These are phyloP conservation scores for Salix caprea DNA, from an alignment of 345 rosid genomes.

Conservation along the genomic window DNA sequence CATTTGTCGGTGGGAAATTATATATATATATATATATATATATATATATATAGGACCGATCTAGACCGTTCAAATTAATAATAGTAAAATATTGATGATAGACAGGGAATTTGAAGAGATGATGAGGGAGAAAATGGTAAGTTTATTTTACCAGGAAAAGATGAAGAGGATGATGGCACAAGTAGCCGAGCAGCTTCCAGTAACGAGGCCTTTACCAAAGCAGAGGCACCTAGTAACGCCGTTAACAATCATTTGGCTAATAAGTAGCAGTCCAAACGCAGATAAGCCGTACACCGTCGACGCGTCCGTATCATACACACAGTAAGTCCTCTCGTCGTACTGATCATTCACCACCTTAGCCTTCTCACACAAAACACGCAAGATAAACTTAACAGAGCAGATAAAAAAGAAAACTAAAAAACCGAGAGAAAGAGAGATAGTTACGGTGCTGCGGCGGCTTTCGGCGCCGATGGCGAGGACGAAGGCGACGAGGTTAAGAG, in stretches of 20 bases:
- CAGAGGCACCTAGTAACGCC: slow-evolving; percentile 88
- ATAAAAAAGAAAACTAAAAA: not conserved
- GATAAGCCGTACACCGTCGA: slow-evolving; percentile 76
- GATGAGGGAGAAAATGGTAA: not conserved
- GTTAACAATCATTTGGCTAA: slow-evolving; percentile 67
- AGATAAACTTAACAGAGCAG: not conserved
- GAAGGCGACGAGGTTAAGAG: slow-evolving; percentile 87
- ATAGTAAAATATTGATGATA: not conserved
- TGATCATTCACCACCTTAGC: slow-evolving; percentile 55
- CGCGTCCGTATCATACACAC: slow-evolving; percentile 70
- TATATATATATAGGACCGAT: not conserved
- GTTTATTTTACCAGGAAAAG: slow-evolving; percentile 59
- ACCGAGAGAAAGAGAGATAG: not conserved
- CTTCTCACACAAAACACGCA: slow-evolving; percentile 23
- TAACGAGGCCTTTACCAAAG: slow-evolving; percentile 70
- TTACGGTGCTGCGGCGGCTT: slow-evolving; percentile 87
- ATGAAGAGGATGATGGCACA: slow-evolving; percentile 77
- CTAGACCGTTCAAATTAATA: not conserved
- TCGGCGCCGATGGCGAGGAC: slow-evolving; percentile 93
- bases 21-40: not conserved
- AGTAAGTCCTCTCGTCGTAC: slow-evolving; percentile 77
- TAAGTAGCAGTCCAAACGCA: slow-evolving; percentile 67
- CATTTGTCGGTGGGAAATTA: not conserved
- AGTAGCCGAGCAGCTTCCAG: slow-evolving; percentile 51
- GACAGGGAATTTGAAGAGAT: not conserved